These are phyloP conservation scores for Pyrus communis DNA, from an alignment of 306 rosid genomes.

Conservation along the genomic window DNA sequence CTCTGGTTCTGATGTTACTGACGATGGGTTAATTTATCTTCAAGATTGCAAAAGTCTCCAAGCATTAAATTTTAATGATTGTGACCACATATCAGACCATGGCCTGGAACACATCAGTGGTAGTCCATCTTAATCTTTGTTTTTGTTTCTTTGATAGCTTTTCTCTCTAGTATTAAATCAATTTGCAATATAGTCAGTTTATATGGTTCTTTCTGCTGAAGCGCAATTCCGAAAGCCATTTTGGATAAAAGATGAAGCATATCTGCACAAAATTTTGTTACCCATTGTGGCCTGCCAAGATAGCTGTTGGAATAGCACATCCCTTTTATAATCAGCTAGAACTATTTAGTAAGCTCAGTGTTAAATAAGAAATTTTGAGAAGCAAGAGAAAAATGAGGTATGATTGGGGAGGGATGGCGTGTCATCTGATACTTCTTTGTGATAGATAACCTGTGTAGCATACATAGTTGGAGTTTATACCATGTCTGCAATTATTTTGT, in stretches of 20 bases:
- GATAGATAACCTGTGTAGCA: neutral
- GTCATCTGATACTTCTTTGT: neutral
- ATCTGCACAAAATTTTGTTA: neutral
- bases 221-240: neutral
- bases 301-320: neutral
- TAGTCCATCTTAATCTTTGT: slow-evolving; percentile 16
- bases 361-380: neutral
- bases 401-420: neutral
- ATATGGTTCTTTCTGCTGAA: neutral
- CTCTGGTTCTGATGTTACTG: slow-evolving; percentile 76
- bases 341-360: neutral
- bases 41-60: slow-evolving; percentile 66
- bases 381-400: neutral
- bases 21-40: slow-evolving; percentile 63
- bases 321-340: neutral
- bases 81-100: slow-evolving; percentile 72
- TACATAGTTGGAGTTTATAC: neutral
- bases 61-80: slow-evolving; percentile 59
- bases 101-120: slow-evolving; percentile 67
- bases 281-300: neutral
- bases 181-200: neutral
- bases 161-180: neutral
- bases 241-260: neutral
- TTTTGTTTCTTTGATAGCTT: neutral
- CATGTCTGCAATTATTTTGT: neutral